These are phyloP conservation scores for Somion occarium DNA, from an alignment of 1,284 basidiomycete genomes.

Conservation along the genomic window DNA sequence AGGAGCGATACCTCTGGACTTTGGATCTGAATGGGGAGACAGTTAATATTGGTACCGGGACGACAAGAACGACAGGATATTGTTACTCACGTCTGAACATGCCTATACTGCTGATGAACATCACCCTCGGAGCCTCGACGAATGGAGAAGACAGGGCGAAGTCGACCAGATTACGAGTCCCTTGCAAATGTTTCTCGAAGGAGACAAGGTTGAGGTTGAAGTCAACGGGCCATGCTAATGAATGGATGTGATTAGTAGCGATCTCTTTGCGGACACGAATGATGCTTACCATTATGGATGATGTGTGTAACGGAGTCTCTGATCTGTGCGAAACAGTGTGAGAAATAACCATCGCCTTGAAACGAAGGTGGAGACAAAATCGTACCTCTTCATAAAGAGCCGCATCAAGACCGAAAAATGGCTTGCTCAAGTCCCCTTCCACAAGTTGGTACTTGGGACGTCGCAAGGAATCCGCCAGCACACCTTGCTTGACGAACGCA, in stretches of 20 bases:
- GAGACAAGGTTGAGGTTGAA: conserved; percentile 23
- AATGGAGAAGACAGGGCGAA: conserved; percentile 20
- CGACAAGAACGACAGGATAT: neutral
- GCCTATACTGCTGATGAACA: conserved; percentile 24
- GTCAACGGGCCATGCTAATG: conserved; percentile 25
- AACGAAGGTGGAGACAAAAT: too few species aligned
- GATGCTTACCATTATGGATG: conserved; percentile 13
- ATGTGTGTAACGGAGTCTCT: conserved; percentile 11
- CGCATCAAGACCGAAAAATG: conserved; percentile 8
- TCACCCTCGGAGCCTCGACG: conserved; percentile 16
- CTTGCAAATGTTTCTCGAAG: conserved; percentile 21
- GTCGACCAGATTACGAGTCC: conserved; percentile 22
- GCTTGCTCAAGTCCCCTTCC: conserved; percentile 6
- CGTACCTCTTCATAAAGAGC: conserved; percentile 3
- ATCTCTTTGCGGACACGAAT: neutral
- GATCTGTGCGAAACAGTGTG: conserved; percentile 4
- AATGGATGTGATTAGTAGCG: neutral
- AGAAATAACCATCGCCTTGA: neutral
- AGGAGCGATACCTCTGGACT: neutral
- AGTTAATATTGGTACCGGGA: neutral
- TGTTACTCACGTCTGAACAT: conserved; percentile 20
- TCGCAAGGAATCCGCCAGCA: conserved; percentile 3
- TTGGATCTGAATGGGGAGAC: neutral
- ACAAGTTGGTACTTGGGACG: conserved; percentile 7
- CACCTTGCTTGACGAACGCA: conserved; percentile 5